Percentiles rank a stretch among this genome's conserved stretches.
These are phyloP conservation scores for Sporothrix euskadiensis DNA, from an alignment of 2,329 filamentous ascomycete species.

Conservation along the genomic window DNA sequence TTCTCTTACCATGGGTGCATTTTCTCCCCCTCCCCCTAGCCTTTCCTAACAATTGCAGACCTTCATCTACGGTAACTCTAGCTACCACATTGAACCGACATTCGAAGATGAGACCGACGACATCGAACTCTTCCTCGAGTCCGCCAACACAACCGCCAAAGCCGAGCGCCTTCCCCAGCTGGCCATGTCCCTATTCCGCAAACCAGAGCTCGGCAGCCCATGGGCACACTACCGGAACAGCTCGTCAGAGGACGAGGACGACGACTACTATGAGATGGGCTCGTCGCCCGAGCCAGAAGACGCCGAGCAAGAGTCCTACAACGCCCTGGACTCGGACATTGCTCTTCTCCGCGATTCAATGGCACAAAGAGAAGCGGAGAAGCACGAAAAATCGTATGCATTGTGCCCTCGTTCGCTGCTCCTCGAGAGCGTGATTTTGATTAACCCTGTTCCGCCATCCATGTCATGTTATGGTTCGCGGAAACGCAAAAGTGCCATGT, in stretches of 20 bases:
- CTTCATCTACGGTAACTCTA: conserved; percentile 55
- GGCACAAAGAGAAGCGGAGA: conserved; percentile 48
- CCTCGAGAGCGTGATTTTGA: neutral
- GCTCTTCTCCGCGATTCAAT: conserved; percentile 51
- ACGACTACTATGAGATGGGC: conserved; percentile 32
- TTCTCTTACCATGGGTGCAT: neutral
- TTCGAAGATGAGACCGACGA: conserved; percentile 50
- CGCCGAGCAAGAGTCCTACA: conserved; percentile 36
- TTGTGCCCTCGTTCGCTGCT: neutral
- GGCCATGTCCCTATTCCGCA: conserved; percentile 54
- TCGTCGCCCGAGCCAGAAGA: conserved; percentile 32
- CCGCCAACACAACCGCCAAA: conserved; percentile 50
- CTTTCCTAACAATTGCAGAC: conserved; percentile 43
- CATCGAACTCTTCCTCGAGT: conserved; percentile 52
- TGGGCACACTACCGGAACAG: conserved; percentile 31
- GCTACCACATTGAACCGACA: conserved; percentile 47
- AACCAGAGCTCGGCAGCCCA: conserved; percentile 38
- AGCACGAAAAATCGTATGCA: conserved; percentile 49
- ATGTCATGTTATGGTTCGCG: conserved; percentile 22
- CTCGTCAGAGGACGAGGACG: conserved; percentile 32
- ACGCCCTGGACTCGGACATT: conserved; percentile 52
- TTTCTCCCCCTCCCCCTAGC: conserved; percentile 23
- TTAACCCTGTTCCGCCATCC: neutral
- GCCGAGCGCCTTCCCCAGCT: conserved; percentile 52
- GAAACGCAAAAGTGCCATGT: conserved; percentile 22